phyloP scores from a whole-genome alignment of 495 filamentous ascomycete genomes.

The Penicillium canescens region DNA sequence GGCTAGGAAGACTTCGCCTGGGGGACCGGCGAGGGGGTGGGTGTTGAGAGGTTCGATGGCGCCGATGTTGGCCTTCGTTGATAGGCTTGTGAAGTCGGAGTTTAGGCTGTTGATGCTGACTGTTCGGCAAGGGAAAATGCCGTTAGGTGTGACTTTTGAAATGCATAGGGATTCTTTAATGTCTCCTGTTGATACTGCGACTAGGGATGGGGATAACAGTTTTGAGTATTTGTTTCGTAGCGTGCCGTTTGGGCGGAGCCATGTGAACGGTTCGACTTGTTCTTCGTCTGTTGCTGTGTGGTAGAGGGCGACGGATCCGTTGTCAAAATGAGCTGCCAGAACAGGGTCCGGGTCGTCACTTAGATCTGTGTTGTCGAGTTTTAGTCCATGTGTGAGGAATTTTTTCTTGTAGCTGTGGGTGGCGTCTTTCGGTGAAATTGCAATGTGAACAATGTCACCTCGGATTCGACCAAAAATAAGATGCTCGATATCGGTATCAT shows the following conservation, averaged over 20 bases:
- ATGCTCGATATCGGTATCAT: slow-evolving; percentile 30
- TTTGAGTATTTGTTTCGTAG: slow-evolving; percentile 49
- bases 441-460: slow-evolving; percentile 40
- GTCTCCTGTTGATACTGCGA: slow-evolving; percentile 54
- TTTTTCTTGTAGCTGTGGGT: slow-evolving; percentile 31
- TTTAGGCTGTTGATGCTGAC: slow-evolving; percentile 32
- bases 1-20: slow-evolving; percentile 58
- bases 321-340: slow-evolving; percentile 47
- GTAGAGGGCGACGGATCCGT: slow-evolving; percentile 49
- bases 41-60: slow-evolving; percentile 52
- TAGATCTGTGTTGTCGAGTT: slow-evolving; percentile 35
- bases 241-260: slow-evolving; percentile 27
- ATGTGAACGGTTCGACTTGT: slow-evolving; percentile 39
- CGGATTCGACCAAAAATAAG: slow-evolving; percentile 42
- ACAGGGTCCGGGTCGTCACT: slow-evolving; percentile 31
- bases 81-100: background rate
- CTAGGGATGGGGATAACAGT: slow-evolving; percentile 47
- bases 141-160: slow-evolving; percentile 45
- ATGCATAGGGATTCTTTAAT: slow-evolving; percentile 47
- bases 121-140: slow-evolving; percentile 35
- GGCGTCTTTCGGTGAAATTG: slow-evolving; percentile 27
- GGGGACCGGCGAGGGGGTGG: slow-evolving; percentile 22
- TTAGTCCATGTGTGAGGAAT: slow-evolving; percentile 31
- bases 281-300: slow-evolving; percentile 28
- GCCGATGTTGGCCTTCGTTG: slow-evolving; percentile 39